Conservation (phyloP, 2,329 filamentous ascomycete genomes). For the Lecanoromycetidae sp. region DNA sequence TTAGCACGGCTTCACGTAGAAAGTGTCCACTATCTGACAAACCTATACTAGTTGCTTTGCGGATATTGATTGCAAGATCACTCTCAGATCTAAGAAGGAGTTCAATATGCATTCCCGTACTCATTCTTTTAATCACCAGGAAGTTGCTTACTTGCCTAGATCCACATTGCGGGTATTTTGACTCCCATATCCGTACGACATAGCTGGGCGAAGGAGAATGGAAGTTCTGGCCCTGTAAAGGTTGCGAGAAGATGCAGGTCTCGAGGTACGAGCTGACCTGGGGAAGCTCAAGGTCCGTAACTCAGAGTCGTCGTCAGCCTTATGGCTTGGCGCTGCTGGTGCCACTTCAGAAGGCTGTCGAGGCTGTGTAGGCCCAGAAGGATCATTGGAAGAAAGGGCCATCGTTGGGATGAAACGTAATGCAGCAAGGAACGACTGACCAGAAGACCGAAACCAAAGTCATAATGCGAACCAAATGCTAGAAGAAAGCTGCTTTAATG, state of each 20-base stretch:
- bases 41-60: conserved; percentile 54
- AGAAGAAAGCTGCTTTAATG: no score
- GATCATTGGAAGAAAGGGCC: no score
- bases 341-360: neutral
- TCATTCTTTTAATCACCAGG: no score
- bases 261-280: neutral
- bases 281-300: neutral
- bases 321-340: conserved; percentile 9
- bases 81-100: conserved; percentile 42
- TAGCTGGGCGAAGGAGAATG: neutral
- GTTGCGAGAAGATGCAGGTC: neutral
- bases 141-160: conserved; percentile 46
- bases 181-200: conserved; percentile 15
- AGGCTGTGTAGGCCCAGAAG: no score
- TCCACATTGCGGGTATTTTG: conserved; percentile 40
- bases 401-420: no score
- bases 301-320: conserved; percentile 7
- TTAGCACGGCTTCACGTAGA: no score
- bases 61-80: conserved; percentile 54
- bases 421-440: no score
- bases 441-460: no score
- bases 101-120: conserved; percentile 4
- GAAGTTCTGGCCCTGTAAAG: neutral
- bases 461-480: no score
- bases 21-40: no score